These are phyloP conservation scores for Verbascum thapsus DNA, from an alignment of 257 asterid genomes.

Conservation along the genomic window DNA sequence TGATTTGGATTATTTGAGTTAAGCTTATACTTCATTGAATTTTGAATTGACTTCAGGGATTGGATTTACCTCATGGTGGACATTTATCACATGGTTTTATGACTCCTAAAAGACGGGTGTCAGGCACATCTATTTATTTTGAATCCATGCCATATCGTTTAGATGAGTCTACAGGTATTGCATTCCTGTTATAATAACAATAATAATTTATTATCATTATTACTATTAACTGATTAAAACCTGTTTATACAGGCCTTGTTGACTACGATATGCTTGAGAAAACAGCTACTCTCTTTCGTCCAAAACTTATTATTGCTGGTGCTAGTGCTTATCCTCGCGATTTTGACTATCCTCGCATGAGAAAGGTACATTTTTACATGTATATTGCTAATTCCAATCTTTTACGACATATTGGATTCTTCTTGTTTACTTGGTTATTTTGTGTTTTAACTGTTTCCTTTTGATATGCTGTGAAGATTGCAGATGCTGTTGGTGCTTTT, in stretches of 20 bases:
- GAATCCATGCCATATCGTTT: slow-evolving; percentile 95
- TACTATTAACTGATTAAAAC: background rate
- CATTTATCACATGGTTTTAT: slow-evolving; percentile 96
- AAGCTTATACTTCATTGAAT: slow-evolving; percentile 5
- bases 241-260: slow-evolving; percentile 62
- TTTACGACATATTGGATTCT: background rate
- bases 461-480: slow-evolving; percentile 52
- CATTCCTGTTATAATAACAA: background rate
- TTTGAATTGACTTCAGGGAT: slow-evolving; percentile 54
- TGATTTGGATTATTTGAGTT: slow-evolving; percentile 9
- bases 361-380: slow-evolving; percentile 53
- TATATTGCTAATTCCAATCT: background rate
- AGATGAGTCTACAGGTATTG: slow-evolving; percentile 84
- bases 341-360: slow-evolving; percentile 87
- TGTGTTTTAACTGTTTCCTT: slow-evolving; percentile 25
- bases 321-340: slow-evolving; percentile 98
- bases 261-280: slow-evolving; percentile 95
- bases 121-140: slow-evolving; percentile 91
- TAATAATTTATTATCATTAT: too few relatives aligned
- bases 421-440: background rate
- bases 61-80: slow-evolving; percentile 98
- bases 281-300: slow-evolving; percentile 83
- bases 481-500: slow-evolving; percentile 91
- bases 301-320: slow-evolving; percentile 91
- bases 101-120: slow-evolving; percentile 92